Base-by-base conservation (phyloP, 306 rosid species). In the Cicer cuneatum region DNA sequence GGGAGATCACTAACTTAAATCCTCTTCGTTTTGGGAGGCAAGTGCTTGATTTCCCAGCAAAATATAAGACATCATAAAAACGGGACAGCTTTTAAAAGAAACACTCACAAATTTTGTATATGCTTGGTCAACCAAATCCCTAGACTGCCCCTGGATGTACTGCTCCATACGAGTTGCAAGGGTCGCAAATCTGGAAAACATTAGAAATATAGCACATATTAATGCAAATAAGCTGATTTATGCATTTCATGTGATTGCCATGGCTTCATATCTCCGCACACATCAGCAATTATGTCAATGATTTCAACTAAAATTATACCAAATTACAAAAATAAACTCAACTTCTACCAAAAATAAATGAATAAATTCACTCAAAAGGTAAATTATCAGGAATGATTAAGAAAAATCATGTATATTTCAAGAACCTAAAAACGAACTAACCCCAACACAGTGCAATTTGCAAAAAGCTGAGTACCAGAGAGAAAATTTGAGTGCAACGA, bases 81-180 rank as follows among this genome's bases (percentile, higher is more conserved):
- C 33, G 48, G 63, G 78, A 45, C 16, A 79, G 29, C 45, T 33
- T 71, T 45, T 24, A 56, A 57, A 40, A 52, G 18, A 75, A 77
- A 19, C 43, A 78, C 98, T 86, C 81, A 94, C 99, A 85, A 94
- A 94, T 87, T 94, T 94, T 66, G 99, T 89, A 78, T 94, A 94
- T 58, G 98, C 97, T 85, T 92, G 95, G 85, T 94, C 98, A 83
- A 94, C 99, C 93, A 92, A 92, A 85, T 94, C 99, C 92, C 99
- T 87, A 65, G 98, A 94, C 83, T 92, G 99, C 61, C 99, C 99
- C 85, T 89, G 98, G 72, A 94, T 92, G 78, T 94, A 94, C 83
- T 92, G 98, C 89, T 94, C 99, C 99, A 92, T 94, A 62, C 99
- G 92, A 1, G 99, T 92, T 49, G 99, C 99, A 63, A 94, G 90